These are phyloP conservation scores for Scenedesmus sp. DNA, from an alignment of 163 green algal genomes.

Conservation along the genomic window DNA sequence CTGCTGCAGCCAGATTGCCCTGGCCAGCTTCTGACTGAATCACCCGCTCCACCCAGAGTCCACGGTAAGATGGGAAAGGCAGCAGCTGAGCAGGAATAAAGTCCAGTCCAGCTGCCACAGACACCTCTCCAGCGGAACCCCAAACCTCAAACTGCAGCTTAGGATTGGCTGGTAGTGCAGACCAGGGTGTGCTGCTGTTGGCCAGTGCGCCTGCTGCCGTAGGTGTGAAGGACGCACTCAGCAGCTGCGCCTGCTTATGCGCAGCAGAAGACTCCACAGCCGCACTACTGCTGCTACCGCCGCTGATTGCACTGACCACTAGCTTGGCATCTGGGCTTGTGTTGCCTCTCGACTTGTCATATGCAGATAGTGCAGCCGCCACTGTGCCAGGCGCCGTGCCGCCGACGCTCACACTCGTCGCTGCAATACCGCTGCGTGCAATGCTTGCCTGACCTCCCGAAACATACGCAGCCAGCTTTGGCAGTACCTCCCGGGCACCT, in stretches of 20 bases:
- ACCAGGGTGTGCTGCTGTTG: background rate
- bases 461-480: slow-evolving; percentile 58
- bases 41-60: slow-evolving; percentile 62
- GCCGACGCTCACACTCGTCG: slow-evolving; percentile 6
- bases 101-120: slow-evolving; percentile 55
- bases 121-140: slow-evolving; percentile 59
- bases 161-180: background rate
- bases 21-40: slow-evolving; percentile 37
- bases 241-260: background rate
- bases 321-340: slow-evolving; percentile 54
- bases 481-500: background rate
- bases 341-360: slow-evolving; percentile 54
- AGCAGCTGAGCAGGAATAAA: slow-evolving; percentile 61
- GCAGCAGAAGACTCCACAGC: background rate
- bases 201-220: background rate
- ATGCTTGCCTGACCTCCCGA: slow-evolving; percentile 22
- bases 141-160: slow-evolving; percentile 42
- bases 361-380: slow-evolving; percentile 47
- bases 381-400: background rate
- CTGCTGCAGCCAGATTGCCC: slow-evolving; percentile 19
- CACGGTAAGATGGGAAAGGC: slow-evolving; percentile 67
- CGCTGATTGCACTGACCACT: background rate
- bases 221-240: slow-evolving; percentile 9
- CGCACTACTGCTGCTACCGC: background rate
- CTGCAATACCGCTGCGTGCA: background rate